These are phyloP conservation scores for Fusarium sp. DNA, from an alignment of 2,329 filamentous ascomycete species.

Conservation along the genomic window DNA sequence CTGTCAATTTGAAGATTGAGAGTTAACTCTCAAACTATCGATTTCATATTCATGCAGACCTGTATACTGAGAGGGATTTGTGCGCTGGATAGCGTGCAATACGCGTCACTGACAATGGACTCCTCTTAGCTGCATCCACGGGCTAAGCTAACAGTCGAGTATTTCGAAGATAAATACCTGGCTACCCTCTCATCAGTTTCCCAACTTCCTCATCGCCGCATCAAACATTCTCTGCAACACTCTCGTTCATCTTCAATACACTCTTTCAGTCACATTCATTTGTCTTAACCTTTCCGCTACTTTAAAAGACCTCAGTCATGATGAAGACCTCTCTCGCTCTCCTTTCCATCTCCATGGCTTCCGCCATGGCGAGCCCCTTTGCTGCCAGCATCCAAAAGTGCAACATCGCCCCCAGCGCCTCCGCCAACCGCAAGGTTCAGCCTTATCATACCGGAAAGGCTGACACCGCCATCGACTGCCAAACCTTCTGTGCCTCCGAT, in stretches of 20 bases:
- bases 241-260: not conserved
- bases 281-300: no score
- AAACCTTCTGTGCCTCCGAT: constrained; percentile 12
- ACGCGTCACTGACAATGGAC: not conserved
- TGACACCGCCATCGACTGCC: constrained; percentile 12
- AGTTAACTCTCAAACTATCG: not conserved
- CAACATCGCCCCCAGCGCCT: not conserved
- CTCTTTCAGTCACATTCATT: not conserved
- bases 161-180: not conserved
- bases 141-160: rapidly evolving
- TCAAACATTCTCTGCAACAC: not conserved
- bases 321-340: constrained; percentile 19
- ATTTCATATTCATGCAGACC: constrained; percentile 7
- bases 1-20: no score
- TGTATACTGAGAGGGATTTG: rapidly evolving
- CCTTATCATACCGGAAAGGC: not conserved
- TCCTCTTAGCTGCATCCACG: not conserved
- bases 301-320: not conserved
- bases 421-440: not conserved
- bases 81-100: not conserved
- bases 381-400: not conserved
- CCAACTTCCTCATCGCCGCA: not conserved
- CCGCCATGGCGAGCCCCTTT: not conserved
- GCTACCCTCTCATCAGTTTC: no score
- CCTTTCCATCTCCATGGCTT: constrained; percentile 7